Conservation (phyloP, 805 yeast species). For the Metschnikowia koreensis region DNA sequence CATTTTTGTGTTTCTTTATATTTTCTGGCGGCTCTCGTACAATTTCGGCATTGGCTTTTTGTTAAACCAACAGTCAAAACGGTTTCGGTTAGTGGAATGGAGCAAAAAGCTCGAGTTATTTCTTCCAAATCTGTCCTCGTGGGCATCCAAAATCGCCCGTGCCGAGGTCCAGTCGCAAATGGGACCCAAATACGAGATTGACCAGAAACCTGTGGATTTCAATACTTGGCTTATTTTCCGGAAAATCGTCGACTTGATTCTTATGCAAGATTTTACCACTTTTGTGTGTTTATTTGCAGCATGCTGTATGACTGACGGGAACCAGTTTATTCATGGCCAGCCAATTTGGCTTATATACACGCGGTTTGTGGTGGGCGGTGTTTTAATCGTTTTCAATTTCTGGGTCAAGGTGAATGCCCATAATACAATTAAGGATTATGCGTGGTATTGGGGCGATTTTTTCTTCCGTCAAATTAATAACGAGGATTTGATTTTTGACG, state of each 20-base stretch:
- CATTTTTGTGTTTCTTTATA: slow-evolving; percentile 53
- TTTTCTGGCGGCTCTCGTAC: slow-evolving; percentile 74
- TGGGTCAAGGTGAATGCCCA: slow-evolving; percentile 90
- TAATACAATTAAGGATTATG: slow-evolving; percentile 82
- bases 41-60: slow-evolving; percentile 78
- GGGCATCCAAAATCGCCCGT: slow-evolving; percentile 38
- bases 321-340: slow-evolving; percentile 42
- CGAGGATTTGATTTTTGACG: slow-evolving; percentile 75
- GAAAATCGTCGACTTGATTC: slow-evolving; percentile 73
- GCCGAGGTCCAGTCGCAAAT: slow-evolving; percentile 38
- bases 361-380: slow-evolving; percentile 57
- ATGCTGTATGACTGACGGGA: slow-evolving; percentile 37
- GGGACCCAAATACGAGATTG: slow-evolving; percentile 32
- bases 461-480: slow-evolving; percentile 68
- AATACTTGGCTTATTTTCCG: slow-evolving; percentile 82
- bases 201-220: slow-evolving; percentile 60
- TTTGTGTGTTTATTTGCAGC: slow-evolving; percentile 64
- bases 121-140: slow-evolving; percentile 25
- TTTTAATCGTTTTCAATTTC: slow-evolving; percentile 65
- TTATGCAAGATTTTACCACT: slow-evolving; percentile 81
- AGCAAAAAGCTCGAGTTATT: slow-evolving; percentile 49
- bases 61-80: slow-evolving; percentile 63
- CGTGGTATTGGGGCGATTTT: slow-evolving; percentile 96
- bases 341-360: slow-evolving; percentile 42
- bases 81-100: slow-evolving; percentile 52